A percentile compares a stretch with the other conserved stretches of the same genome.
phyloP scores from a whole-genome alignment of 2,329 filamentous ascomycete genomes.

The Ceratocystis cacaofunesta region DNA sequence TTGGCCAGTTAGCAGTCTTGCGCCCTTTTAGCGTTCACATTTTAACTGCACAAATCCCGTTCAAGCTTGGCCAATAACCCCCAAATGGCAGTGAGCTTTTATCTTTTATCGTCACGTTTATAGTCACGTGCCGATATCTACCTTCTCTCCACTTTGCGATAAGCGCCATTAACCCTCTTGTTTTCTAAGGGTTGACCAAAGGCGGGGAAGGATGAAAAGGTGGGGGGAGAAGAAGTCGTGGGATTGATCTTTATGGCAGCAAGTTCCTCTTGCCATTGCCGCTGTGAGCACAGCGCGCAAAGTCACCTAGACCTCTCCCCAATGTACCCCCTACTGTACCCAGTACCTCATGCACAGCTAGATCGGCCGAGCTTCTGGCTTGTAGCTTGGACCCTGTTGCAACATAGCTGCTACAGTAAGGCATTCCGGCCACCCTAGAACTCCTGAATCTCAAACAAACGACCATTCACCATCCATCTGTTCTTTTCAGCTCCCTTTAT shows the following conservation, averaged over 20 bases:
- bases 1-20: too few relatives aligned
- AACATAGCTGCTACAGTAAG: neutral
- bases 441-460: neutral
- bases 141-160: neutral
- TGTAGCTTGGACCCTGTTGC: neutral
- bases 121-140: neutral
- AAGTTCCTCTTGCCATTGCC: too few relatives aligned
- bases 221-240: too few relatives aligned
- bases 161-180: neutral
- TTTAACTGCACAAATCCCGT: too few relatives aligned
- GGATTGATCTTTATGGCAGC: too few relatives aligned
- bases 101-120: conserved; percentile 1
- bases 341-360: neutral
- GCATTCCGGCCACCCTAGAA: neutral
- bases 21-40: too few relatives aligned
- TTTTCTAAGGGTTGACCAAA: too few relatives aligned
- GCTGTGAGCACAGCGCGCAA: too few relatives aligned
- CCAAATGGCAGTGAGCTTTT: neutral
- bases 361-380: neutral
- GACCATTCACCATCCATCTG: neutral
- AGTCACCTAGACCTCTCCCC: too few relatives aligned
- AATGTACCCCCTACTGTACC: too few relatives aligned
- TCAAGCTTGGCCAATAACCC: neutral
- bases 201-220: too few relatives aligned
- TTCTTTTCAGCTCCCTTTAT: neutral